phyloP scores from a whole-genome alignment of 2,329 filamentous ascomycete species.

The Sporothrix curviconia region DNA sequence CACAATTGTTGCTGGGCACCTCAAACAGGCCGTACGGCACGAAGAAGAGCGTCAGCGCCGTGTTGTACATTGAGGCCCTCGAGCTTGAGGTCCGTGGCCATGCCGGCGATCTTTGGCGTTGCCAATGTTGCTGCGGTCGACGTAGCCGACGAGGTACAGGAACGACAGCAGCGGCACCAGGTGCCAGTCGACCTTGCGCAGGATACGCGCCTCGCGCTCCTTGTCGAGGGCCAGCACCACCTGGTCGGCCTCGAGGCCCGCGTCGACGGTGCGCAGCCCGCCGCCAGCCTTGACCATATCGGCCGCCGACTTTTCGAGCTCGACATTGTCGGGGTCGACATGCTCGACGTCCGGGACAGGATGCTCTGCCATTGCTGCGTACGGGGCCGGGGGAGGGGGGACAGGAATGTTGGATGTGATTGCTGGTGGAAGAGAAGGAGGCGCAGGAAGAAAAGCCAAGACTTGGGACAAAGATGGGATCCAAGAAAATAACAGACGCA shows the following conservation, averaged over 20 bases:
- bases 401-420: background rate
- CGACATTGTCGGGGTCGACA: background rate
- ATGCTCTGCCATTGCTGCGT: background rate
- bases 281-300: background rate
- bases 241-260: constrained; percentile 11
- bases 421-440: background rate
- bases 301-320: constrained; percentile 5
- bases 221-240: constrained; percentile 9
- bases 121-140: constrained; percentile 51
- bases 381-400: background rate
- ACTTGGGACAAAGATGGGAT: background rate
- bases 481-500: too few species aligned
- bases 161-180: constrained; percentile 57
- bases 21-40: constrained; percentile 55
- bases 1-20: constrained; percentile 58
- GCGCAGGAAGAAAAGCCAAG: background rate
- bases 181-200: constrained; percentile 42
- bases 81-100: constrained; percentile 53
- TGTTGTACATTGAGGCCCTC: constrained; percentile 52
- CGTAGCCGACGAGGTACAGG: constrained; percentile 62
- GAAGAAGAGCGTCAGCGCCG: constrained; percentile 47
- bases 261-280: constrained; percentile 12
- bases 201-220: background rate
- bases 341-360: constrained; percentile 7
- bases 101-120: constrained; percentile 55